phyloP scores from a whole-genome alignment of 1,139 yeast species.

The Casaregolazyma suthepensis region DNA sequence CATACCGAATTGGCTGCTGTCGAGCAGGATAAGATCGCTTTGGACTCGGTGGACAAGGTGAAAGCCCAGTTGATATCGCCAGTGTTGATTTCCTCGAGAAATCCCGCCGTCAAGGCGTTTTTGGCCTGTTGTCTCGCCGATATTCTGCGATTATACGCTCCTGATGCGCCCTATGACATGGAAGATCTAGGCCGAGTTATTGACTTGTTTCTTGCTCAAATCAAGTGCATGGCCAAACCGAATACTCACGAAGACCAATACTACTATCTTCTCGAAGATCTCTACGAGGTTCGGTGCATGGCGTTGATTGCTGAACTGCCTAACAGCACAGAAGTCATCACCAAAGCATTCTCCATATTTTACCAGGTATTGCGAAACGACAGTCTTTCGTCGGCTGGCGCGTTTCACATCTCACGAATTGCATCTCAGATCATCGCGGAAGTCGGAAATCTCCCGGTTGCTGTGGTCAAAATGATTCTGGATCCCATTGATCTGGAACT shows the following conservation, averaged over 20 bases:
- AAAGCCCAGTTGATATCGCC: conserved; percentile 51
- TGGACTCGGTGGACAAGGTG: conserved; percentile 40
- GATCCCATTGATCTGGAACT: conserved; percentile 39
- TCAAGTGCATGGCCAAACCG: conserved; percentile 40
- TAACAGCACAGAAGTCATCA: conserved; percentile 50
- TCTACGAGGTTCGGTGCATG: conserved; percentile 76
- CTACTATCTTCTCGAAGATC: conserved; percentile 57
- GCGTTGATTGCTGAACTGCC: conserved; percentile 74
- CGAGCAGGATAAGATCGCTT: conserved; percentile 55
- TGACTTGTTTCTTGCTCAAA: conserved; percentile 49
- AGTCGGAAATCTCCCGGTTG: conserved; percentile 58
- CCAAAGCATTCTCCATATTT: conserved; percentile 53
- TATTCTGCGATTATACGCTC: conserved; percentile 72
- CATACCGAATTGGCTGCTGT: conserved; percentile 56
- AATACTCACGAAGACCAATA: conserved; percentile 53
- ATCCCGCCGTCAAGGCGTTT: conserved; percentile 64
- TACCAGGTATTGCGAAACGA: conserved; percentile 44
- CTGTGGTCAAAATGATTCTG: conserved; percentile 57
- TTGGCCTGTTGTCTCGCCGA: conserved; percentile 74
- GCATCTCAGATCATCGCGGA: conserved; percentile 75
- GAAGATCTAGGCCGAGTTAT: conserved; percentile 42
- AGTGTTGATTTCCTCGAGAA: conserved; percentile 55
- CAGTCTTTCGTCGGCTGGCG: conserved; percentile 31
- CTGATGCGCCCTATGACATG: conserved; percentile 83
- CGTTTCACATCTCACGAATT: conserved; percentile 60